Percentiles rank a stretch among this genome's conserved stretches.
Evolutionary conservation across 805 yeast genomes (phyloP).

Genomic region (Ogataea salicorniae): DNA sequence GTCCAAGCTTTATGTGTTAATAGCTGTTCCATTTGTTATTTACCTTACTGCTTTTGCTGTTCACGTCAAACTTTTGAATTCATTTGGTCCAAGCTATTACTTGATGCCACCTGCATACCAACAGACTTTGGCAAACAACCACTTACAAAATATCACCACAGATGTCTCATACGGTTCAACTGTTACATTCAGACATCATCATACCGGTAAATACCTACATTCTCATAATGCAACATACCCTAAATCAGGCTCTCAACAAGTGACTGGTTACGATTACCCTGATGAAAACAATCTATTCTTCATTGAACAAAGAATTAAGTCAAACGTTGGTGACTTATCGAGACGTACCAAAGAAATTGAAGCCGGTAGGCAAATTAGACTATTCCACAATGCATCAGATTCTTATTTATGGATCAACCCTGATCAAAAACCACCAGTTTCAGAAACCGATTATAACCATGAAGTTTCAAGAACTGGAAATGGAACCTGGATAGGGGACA

Average conservation of each 20-base stretch:
- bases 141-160: constrained; percentile 42
- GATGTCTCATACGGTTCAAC: constrained; percentile 69
- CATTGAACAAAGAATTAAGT: constrained; percentile 44
- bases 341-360: constrained; percentile 23
- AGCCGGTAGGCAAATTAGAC: constrained; percentile 53
- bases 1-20: constrained; percentile 36
- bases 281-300: constrained; percentile 71
- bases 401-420: constrained; percentile 60
- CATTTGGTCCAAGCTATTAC: constrained; percentile 56
- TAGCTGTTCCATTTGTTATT: constrained; percentile 51
- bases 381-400: constrained; percentile 68
- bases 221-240: constrained; percentile 71
- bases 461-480: constrained; percentile 77
- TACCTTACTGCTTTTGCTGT: constrained; percentile 53
- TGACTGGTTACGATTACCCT: constrained; percentile 59
- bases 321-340: constrained; percentile 35
- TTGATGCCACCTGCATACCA: constrained; percentile 66
- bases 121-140: constrained; percentile 44
- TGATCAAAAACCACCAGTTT: constrained; percentile 75
- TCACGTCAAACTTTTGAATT: constrained; percentile 47
- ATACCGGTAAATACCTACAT: constrained; percentile 76
- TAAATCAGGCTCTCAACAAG: constrained; percentile 67
- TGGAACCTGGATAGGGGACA: constrained; percentile 56
- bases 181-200: constrained; percentile 64
- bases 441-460: constrained; percentile 84